Percentiles rank a stretch among this genome's conserved stretches.
These are phyloP conservation scores for Aureobasidium namibiae DNA, from an alignment of 2,329 filamentous ascomycete genomes.

Conservation along the genomic window DNA sequence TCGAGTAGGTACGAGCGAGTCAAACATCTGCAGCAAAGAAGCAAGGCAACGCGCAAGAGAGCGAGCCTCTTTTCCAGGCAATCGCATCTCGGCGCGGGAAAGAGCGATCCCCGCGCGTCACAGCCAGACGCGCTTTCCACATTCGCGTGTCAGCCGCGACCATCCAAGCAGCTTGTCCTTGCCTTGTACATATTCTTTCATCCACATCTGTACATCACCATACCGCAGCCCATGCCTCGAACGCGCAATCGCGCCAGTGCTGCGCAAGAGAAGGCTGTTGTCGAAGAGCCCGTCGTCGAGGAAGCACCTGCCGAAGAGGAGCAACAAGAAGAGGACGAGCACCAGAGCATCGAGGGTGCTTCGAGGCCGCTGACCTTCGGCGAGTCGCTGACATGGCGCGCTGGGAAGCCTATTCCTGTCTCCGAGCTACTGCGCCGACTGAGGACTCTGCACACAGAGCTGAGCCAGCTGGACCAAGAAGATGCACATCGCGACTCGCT, in stretches of 20 bases:
- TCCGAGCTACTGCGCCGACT: conserved; percentile 74
- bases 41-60: not conserved
- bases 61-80: not conserved
- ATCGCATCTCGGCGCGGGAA: not conserved
- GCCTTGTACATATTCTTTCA: not conserved
- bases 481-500: conserved; percentile 77
- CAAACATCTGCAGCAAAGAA: not conserved
- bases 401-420: conserved; percentile 80
- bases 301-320: conserved; percentile 1
- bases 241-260: conserved; percentile 13
- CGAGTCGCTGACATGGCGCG: conserved; percentile 81
- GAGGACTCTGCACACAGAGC: conserved; percentile 71
- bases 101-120: not conserved
- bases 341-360: conserved; percentile 15
- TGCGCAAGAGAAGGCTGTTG: conserved; percentile 8
- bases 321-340: conserved; percentile 17
- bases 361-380: conserved; percentile 59
- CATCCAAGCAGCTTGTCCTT: not conserved
- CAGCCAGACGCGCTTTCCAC: not conserved
- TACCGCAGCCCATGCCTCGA: conserved; percentile 13
- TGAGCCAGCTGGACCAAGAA: conserved; percentile 80
- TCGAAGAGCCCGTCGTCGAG: not conserved
- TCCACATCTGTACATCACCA: not conserved
- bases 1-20: too few relatives aligned
- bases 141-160: not conserved